Base-by-base conservation (phyloP, 441 rosid species). In the Croton setiger region DNA sequence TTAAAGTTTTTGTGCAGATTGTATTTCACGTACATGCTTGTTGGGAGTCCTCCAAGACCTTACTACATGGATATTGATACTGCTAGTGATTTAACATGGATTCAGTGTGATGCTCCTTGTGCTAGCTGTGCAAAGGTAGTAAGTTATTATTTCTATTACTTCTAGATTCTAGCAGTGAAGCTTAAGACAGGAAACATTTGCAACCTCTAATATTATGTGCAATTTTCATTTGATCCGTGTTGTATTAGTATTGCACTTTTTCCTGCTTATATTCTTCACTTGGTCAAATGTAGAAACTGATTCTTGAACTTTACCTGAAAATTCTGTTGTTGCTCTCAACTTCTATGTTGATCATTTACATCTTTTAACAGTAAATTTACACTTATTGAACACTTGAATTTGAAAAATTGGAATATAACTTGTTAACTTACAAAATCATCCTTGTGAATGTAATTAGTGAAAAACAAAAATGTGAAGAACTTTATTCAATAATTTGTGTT, bases 31-130 rank as follows among this genome's bases (percentile, higher is more conserved):
- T 76, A 84, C 57, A 65, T 90, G 61, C 85, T 79, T 69, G 77
- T 93, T 41, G 98, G 98, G 44, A 86, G 63, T 74, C 93, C 91
- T 49, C 85, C 81, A 68, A 85, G 77, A 56, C 83, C 79, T 23
- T 87, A 86, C 69, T 86, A 72, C 76, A 90, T 93, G 23, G 97
- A 91, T 81, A 73, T 94, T 49, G 99, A 94, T 76, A 91, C 97
- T 51, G 97, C 96, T 65, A 94, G 97, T 81, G 98, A 87, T 81
- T 80, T 91, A 82, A 84, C 97, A 61, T 94, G 99, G 99, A 79
- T 94, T 64, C 99, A 94, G 14, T 94, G 99, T 52, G 98, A 91
- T 66, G 99, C 99, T 55, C 96, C 99, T 48, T 94, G 99, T 70
- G 62, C 80, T 75, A 87, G 94, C 75, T 91, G 97, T 68, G 96